Evolutionary conservation across 805 yeast genomes (phyloP), one percentile per base, ranked within the genome.

Genomic region (Nakazawaea wickerhamii): DNA sequence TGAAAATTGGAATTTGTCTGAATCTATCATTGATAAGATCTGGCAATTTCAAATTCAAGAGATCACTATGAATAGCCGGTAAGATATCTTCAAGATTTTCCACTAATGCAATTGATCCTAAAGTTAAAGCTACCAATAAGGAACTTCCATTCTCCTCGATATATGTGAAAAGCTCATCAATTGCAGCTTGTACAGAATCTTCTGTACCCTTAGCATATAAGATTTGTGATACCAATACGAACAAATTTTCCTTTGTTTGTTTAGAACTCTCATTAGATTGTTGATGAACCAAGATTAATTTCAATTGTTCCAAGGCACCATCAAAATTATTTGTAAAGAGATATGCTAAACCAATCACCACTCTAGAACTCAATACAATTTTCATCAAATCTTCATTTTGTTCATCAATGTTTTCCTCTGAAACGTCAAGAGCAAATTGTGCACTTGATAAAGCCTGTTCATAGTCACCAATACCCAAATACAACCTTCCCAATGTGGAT

Each of bases 151-250:
- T 60, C 4, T 63, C 67, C 46, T 75, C 81, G 31, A 89, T 76
- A 51, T 71, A 77, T 19, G 73, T 70, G 51, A 84, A 82, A 34
- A 91, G 61, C 58, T 88, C 95, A 52, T 89, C 96, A 36, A 85
- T 55, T 0, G 97, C 96, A 1, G 89, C 90, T 48, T 79, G 83
- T 45, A 78, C 81, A 1, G 93, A 79, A 4, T 84, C 93, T n/a
- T 74, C 78, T 0, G 79, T 74, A n/a, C 79, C 84, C 44, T 76
- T 75, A 2, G 87, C 86, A 64, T 82, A 84, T 38, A 93, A 66
- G 0, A 90, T 83, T 55, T 89, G 95, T 0, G 93, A 77, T 17
- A 87, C 71, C 22, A 91, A 61, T 5, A 82, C 75, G 13, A 87
- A 79, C n/a, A 88, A 70, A 47, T 81, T 73, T 48, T 74, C 41